Conservation (phyloP, 2,329 filamentous ascomycete species). For the Pseudopithomyces maydicus region DNA sequence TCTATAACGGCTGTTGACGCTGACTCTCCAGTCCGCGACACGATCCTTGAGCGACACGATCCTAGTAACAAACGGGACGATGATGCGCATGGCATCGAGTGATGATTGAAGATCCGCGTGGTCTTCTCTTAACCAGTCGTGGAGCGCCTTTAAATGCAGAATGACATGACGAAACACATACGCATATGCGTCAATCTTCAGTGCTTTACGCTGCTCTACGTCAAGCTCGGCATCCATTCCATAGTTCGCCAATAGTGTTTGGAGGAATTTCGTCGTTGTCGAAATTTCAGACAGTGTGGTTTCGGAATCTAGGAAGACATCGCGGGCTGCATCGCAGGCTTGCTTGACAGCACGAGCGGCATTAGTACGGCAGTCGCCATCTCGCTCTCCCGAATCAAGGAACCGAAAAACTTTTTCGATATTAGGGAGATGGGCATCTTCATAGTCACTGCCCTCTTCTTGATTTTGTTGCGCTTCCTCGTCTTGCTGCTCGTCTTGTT, state of each 20-base stretch:
- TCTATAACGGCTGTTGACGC: constrained; percentile 15
- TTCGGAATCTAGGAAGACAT: constrained; percentile 7
- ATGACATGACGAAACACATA: constrained; percentile 30
- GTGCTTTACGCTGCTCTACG: constrained; percentile 8
- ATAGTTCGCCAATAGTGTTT: constrained; percentile 11
- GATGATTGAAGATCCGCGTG: constrained; percentile 12
- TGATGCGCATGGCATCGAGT: constrained; percentile 20
- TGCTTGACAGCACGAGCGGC: constrained; percentile 17
- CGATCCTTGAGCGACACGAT: constrained; percentile 32
- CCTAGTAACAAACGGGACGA: constrained; percentile 18
- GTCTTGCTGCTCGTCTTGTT: background rate
- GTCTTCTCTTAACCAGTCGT: constrained; percentile 18
- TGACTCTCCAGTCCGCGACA: constrained; percentile 28
- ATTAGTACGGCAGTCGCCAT: constrained; percentile 24
- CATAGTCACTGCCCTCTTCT: constrained; percentile 3
- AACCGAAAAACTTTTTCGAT: constrained; percentile 29
- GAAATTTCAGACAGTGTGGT: constrained; percentile 14
- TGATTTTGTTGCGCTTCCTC: constrained; percentile 3
- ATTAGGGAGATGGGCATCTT: background rate
- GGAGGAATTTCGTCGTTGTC: constrained; percentile 11
- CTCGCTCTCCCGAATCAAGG: constrained; percentile 18
- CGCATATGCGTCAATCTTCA: constrained; percentile 35
- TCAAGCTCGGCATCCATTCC: background rate
- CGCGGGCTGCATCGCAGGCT: constrained; percentile 14
- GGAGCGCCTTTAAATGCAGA: constrained; percentile 19